Evolutionary conservation across 768 basidiomycete species (phyloP), one percentile per base, ranked within the genome.

Genomic region (Russula sp.): DNA sequence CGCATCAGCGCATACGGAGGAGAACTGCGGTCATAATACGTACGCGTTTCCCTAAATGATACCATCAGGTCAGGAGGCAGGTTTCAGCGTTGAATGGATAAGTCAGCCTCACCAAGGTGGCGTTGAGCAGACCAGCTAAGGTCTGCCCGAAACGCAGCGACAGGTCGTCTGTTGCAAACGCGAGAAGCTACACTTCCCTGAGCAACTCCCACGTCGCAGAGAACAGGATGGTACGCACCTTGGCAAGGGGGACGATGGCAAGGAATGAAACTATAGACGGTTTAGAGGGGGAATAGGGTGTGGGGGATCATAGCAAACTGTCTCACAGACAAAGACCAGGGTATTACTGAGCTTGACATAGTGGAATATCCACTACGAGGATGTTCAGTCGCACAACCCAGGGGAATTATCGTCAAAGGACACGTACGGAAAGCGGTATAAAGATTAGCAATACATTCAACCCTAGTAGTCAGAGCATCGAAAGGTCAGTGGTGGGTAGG

Each of bases 131-230:
- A 44, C 92, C 92, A 3, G 91, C 90, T 13, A 92, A 76, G 2
- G 91, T 91, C 73, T 90, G 87, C 1, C 92, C 92, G 1, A 93
- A 86, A 34, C 91, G 84, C 61, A 92, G 71, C 3, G 92, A 89
- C 20, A 94, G 68, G 67, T 94, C 90, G 64, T 94, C 92, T 0
- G 92, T 94, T 1, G 90, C 90, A 71, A 92, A 93, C 1, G 86
- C 88, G 2, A 94, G 79, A 5, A 93, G 75, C 88, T 90, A 53
- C 44, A 55, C 20, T 10, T 34, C 70, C 22, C 66, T 68, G 14
- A 64, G 36, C 8, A 8, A 32, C 1, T 38, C 34, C 40, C 38
- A 14, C 32, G 52, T 30, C 11, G 0, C 34, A 42, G 48, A 24
- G 28, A 22, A 38, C 18, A 57, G 28, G 57, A 24, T 40, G n/a